Evolutionary conservation across 345 rosid genomes (phyloP).

Genomic region (Odontarrhena argentea): DNA sequence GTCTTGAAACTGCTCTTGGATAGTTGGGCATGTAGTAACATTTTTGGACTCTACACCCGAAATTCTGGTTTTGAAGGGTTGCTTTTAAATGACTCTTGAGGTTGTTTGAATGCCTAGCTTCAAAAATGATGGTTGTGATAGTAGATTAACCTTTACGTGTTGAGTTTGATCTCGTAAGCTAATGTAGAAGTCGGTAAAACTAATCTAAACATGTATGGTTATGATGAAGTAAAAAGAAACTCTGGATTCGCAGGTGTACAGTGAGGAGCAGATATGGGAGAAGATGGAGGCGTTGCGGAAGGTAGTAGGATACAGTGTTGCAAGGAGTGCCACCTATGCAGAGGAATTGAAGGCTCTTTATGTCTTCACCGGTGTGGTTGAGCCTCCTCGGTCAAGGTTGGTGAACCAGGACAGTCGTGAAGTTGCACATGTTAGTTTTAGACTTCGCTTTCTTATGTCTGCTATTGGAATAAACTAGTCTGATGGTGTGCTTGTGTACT

Average conservation of each 20-base stretch:
- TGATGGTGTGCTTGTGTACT: conserved; percentile 29
- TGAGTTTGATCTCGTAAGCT: conserved; percentile 2
- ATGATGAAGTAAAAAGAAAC: conserved; percentile 27
- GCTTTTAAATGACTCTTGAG: not conserved
- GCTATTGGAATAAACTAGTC: conserved; percentile 67
- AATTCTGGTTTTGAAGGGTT: not conserved
- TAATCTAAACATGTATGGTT: conserved; percentile 12
- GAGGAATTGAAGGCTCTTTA: conserved; percentile 77
- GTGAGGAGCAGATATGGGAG: conserved; percentile 61
- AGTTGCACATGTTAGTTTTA: conserved; percentile 47
- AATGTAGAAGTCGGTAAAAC: conserved; percentile 5
- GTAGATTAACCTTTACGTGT: not conserved
- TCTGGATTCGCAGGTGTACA: conserved; percentile 34
- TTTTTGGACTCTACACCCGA: not conserved
- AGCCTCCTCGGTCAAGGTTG: conserved; percentile 57
- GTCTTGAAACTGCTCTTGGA: conserved; percentile 5
- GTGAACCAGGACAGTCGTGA: conserved; percentile 35
- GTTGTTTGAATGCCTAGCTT: not conserved
- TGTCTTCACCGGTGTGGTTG: conserved; percentile 66
- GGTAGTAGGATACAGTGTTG: conserved; percentile 65
- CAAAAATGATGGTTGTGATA: not conserved
- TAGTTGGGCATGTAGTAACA: conserved; percentile 14
- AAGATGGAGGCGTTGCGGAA: conserved; percentile 55
- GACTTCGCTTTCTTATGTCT: conserved; percentile 70
- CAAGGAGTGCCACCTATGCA: conserved; percentile 42